Conservation (phyloP, 2,329 filamentous ascomycete species). For the Fusarium chuoi region DNA sequence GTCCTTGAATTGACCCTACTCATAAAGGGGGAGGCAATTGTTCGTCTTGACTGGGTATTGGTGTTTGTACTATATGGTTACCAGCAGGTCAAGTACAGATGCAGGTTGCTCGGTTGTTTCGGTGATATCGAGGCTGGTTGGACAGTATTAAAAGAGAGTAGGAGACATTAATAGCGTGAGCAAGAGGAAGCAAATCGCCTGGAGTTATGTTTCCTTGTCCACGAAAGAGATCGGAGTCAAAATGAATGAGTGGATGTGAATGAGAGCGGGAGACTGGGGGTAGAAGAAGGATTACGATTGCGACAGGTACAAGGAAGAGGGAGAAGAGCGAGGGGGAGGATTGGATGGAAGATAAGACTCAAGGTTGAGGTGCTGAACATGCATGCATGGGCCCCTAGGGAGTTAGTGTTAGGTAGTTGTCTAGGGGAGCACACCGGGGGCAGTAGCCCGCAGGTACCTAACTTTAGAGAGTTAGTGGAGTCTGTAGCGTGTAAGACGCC, state of each 20-base stretch:
- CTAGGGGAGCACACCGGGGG: constrained; percentile 4
- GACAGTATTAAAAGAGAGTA: constrained; percentile 40
- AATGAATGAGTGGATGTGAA: constrained; percentile 40
- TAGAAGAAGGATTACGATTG: constrained; percentile 37
- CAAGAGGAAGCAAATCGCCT: constrained; percentile 40
- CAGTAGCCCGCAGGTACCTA: constrained; percentile 16
- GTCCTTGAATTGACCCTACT: constrained; percentile 16
- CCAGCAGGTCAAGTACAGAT: not conserved
- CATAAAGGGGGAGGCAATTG: constrained; percentile 31
- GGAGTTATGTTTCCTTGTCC: constrained; percentile 43
- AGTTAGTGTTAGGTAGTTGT: not conserved
- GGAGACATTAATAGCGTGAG: constrained; percentile 29
- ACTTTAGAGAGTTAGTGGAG: constrained; percentile 31
- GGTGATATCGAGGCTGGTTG: not conserved
- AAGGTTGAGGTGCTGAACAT: not conserved
- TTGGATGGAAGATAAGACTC: constrained; percentile 34
- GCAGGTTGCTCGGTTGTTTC: not conserved
- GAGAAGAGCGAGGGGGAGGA: constrained; percentile 30
- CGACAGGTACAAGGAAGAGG: constrained; percentile 11
- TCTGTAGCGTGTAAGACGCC: constrained; percentile 17
- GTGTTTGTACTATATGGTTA: constrained; percentile 12
- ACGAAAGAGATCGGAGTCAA: constrained; percentile 37
- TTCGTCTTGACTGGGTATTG: constrained; percentile 9
- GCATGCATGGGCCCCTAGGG: not conserved
- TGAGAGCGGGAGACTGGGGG: constrained; percentile 39